Conservation (phyloP, 1,284 basidiomycete genomes). For the Athelia psychrophila region DNA sequence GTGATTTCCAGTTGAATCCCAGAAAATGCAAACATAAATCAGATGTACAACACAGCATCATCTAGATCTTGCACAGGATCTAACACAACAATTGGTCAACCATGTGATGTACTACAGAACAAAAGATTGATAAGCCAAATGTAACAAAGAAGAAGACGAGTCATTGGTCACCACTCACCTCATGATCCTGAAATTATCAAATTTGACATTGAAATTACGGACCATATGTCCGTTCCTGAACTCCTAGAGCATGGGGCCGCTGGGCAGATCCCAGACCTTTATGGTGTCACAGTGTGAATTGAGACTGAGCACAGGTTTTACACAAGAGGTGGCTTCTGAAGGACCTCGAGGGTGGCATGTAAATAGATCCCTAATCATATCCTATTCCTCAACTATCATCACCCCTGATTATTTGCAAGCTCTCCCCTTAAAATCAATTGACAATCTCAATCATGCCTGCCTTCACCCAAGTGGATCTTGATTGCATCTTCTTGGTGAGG, state of each 20-base stretch:
- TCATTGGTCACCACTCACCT: slow-evolving; percentile 59
- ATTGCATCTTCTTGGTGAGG: too few species aligned
- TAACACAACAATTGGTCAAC: slow-evolving; percentile 71
- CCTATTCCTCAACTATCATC: too few species aligned
- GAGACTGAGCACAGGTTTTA: too few species aligned
- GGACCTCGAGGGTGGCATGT: too few species aligned
- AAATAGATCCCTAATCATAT: too few species aligned
- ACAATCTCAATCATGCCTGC: too few species aligned
- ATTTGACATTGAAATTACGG: slow-evolving; percentile 88
- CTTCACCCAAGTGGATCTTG: too few species aligned
- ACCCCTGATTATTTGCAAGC: too few species aligned
- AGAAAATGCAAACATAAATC: slow-evolving; percentile 15
- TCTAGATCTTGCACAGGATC: slow-evolving; percentile 72
- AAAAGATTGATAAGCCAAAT: neutral
- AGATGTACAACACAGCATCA: slow-evolving; percentile 46
- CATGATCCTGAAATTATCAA: slow-evolving; percentile 72
- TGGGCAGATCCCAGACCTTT: slow-evolving; percentile 70
- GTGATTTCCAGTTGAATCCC: neutral
- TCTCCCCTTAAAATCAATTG: too few species aligned
- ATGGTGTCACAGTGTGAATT: too few species aligned
- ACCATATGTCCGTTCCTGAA: slow-evolving; percentile 72
- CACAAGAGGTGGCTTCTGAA: too few species aligned
- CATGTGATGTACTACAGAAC: slow-evolving; percentile 68
- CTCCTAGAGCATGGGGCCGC: slow-evolving; percentile 56
- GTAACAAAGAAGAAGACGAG: slow-evolving; percentile 6